Evolutionary conservation across 805 yeast genomes (phyloP).

Genomic region (Kodamaea kaohsiungensis): DNA sequence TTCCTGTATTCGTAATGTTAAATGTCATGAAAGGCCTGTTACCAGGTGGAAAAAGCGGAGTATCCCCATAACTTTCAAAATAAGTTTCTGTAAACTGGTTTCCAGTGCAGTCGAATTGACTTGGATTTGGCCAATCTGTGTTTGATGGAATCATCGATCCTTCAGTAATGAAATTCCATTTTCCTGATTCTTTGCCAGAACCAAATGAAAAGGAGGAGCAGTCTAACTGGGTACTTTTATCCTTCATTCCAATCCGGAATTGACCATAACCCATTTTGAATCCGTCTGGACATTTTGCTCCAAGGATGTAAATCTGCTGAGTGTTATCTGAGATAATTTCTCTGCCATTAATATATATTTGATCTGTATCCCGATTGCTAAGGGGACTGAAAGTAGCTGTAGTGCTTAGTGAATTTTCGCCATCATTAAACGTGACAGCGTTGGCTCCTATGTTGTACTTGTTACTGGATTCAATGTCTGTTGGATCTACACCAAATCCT

Average conservation of each 20-base stretch:
- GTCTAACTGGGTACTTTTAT: too few relatives aligned
- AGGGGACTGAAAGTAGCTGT: slow-evolving; percentile 8
- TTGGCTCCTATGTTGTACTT: slow-evolving; percentile 14
- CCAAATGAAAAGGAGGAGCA: too few relatives aligned
- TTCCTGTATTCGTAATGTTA: background rate
- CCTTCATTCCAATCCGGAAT: too few relatives aligned
- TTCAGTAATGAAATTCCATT: too few relatives aligned
- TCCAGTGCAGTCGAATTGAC: too few relatives aligned
- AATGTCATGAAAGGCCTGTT: background rate
- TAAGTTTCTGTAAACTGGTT: too few relatives aligned
- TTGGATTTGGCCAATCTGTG: too few relatives aligned
- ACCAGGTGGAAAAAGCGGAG: background rate
- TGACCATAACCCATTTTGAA: background rate
- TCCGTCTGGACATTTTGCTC: background rate
- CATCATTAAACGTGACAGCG: slow-evolving; percentile 18
- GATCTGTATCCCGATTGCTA: background rate
- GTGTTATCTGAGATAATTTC: background rate
- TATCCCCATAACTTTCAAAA: background rate
- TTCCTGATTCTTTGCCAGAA: too few relatives aligned
- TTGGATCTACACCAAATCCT: slow-evolving; percentile 14
- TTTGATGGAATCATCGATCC: too few relatives aligned
- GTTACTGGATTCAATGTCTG: slow-evolving; percentile 10
- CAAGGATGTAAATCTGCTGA: background rate
- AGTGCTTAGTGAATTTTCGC: slow-evolving; percentile 12
- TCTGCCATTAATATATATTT: background rate